These are phyloP conservation scores for Wallemia ichthyophaga DNA, from an alignment of 1,284 basidiomycete species.

Conservation along the genomic window DNA sequence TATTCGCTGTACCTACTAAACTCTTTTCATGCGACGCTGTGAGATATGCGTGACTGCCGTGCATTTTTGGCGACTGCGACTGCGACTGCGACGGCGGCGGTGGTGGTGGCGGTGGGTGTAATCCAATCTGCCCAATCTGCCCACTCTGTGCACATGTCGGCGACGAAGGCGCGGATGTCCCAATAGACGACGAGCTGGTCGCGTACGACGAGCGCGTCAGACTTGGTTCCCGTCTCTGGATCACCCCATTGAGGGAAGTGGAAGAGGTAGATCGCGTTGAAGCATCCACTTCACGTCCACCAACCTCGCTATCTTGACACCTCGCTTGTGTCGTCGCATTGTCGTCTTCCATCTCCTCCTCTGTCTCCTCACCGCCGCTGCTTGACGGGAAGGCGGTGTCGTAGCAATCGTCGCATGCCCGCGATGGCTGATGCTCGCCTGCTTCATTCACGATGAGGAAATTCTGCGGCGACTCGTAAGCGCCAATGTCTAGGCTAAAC, in stretches of 20 bases:
- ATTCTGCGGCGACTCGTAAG: conserved; percentile 19
- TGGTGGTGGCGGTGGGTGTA: not conserved
- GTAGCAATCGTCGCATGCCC: conserved; percentile 59
- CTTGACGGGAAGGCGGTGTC: conserved; percentile 38
- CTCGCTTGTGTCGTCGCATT: conserved; percentile 2
- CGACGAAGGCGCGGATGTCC: not conserved
- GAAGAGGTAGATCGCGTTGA: not conserved
- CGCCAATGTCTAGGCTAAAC: not conserved
- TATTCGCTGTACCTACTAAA: not conserved
- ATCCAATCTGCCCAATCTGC: not conserved
- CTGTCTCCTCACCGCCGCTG: not conserved
- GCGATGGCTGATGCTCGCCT: conserved; percentile 20
- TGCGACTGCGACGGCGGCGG: not conserved
- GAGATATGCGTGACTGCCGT: not conserved
- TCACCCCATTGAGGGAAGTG: not conserved
- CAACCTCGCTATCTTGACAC: not conserved
- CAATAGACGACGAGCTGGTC: not conserved
- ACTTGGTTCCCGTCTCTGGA: not conserved
- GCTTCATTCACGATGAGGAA: conserved; percentile 19
- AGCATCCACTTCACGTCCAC: not conserved
- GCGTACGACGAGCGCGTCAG: not conserved
- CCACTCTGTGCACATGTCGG: not conserved
- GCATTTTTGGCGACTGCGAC: too few relatives aligned
- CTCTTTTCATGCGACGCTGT: not conserved
- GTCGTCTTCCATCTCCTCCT: not conserved